Evolutionary conservation across 306 rosid genomes (phyloP), one percentile per base, ranked within the genome.

Genomic region (Vigna trinervia): DNA sequence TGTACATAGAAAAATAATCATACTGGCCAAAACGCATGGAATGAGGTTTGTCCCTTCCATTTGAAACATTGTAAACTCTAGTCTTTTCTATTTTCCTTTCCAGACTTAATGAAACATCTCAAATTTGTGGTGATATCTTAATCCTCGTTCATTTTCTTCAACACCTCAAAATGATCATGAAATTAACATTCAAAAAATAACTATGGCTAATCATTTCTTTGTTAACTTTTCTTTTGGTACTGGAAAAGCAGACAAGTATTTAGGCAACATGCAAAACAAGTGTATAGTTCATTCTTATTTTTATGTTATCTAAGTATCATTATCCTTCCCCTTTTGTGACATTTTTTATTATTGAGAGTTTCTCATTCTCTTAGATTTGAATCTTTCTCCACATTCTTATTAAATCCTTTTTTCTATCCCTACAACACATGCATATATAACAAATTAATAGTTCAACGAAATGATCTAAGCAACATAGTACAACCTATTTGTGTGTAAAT

Each of bases 111-210:
- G 62, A 47, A 68, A 39, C 66, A 46, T 71, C 47, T 23, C 32
- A 22, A 23, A 39, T 34, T 32, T 32, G 14, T 53, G 26, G 36
- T 47, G 13, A 8, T 54, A 76, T 46, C 51, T 34, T 62, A 43
- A 76, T 76, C 47, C 23, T 63, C 20, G 39, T 50, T 59, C 39
- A 23, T 78, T 59, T 63, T 47, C 66, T 74, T 68, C 64, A 23
- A 73, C 63, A 19, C 23, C 52, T 66, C 52, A 43, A 56, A 66
- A 62, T 51, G 51, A 26, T 56, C 32, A 45, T 38, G 71, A 71
- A n/a, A 47, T 71, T 82, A 54, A 65, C 45, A 56, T 63, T 76
- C 77, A 77, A 77, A 34, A 52, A 41, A 36, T 62, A 8, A 39
- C 7, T 22, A 59, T 11, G 0, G 74, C 12, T 12, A 43, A 15